Evolutionary conservation across 1,284 basidiomycete genomes (phyloP).

Genomic region (Ustilago shanxiensis): DNA sequence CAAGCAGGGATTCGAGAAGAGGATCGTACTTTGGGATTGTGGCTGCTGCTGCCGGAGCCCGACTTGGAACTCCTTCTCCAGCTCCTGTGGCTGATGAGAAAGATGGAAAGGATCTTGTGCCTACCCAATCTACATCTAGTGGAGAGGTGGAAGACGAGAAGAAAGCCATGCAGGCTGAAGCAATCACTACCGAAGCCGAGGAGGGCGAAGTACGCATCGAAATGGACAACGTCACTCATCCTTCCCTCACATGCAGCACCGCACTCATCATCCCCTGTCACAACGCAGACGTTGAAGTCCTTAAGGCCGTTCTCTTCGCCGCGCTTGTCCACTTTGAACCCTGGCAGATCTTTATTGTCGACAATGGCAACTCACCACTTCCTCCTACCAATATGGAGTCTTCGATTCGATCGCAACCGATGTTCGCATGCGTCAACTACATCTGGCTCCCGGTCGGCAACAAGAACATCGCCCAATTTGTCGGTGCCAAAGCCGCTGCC

Average conservation of each 20-base stretch:
- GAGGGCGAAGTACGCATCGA: constrained; percentile 14
- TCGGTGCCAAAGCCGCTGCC: constrained; percentile 34
- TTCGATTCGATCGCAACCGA: constrained; percentile 31
- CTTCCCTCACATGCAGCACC: constrained; percentile 37
- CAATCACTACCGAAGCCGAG: neutral
- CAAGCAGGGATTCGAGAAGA: constrained; percentile 28
- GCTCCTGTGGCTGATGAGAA: constrained; percentile 9
- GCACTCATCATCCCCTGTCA: constrained; percentile 46
- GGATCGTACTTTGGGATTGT: constrained; percentile 28
- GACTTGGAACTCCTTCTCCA: constrained; percentile 3
- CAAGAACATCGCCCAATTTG: constrained; percentile 49
- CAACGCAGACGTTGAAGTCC: constrained; percentile 38
- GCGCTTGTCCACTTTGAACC: constrained; percentile 44
- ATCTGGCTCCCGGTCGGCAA: constrained; percentile 43
- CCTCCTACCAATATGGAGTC: constrained; percentile 29
- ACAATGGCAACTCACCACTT: constrained; percentile 34
- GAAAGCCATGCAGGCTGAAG: neutral
- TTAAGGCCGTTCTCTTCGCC: constrained; percentile 40
- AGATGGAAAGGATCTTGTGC: constrained; percentile 4
- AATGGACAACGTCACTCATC: constrained; percentile 35
- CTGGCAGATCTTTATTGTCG: constrained; percentile 46
- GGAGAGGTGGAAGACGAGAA: constrained; percentile 22
- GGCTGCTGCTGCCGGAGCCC: constrained; percentile 32
- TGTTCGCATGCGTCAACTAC: constrained; percentile 44
- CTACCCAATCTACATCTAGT: neutral